These are phyloP conservation scores for Candida caryicola DNA, from an alignment of 805 yeast species.

Conservation along the genomic window DNA sequence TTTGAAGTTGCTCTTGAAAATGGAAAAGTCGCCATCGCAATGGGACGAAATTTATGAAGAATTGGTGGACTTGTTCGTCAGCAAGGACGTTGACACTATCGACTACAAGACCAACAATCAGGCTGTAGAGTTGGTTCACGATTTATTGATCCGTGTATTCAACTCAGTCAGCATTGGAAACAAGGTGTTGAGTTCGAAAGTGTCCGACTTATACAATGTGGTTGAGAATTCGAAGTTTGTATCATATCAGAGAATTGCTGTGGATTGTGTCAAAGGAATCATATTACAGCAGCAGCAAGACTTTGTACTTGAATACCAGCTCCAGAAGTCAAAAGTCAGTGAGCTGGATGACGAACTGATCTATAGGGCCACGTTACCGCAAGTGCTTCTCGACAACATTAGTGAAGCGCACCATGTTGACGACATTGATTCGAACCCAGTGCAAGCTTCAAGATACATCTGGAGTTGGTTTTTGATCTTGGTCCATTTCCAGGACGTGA, in stretches of 20 bases:
- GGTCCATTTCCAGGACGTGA: conserved; percentile 58
- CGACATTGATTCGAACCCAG: conserved; percentile 19
- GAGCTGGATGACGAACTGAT: conserved; percentile 22
- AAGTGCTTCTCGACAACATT: conserved; percentile 6
- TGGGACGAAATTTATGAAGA: conserved; percentile 38
- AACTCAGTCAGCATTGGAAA: conserved; percentile 22
- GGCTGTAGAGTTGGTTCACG: conserved; percentile 32
- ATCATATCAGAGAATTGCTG: conserved; percentile 43
- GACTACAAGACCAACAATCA: conserved; percentile 29
- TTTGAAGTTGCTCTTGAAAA: conserved; percentile 36
- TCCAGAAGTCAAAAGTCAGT: conserved; percentile 39
- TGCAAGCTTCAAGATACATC: conserved; percentile 37
- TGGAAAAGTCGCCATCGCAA: conserved; percentile 33
- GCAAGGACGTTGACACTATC: conserved; percentile 15
- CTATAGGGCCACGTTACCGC: conserved; percentile 38
- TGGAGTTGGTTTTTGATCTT: conserved; percentile 71
- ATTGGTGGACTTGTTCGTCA: conserved; percentile 42
- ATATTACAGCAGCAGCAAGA: conserved; percentile 54
- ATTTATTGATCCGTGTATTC: conserved; percentile 31
- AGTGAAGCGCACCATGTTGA: background rate
- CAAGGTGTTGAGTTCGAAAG: conserved; percentile 27
- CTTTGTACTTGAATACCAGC: conserved; percentile 58
- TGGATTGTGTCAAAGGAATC: conserved; percentile 35
- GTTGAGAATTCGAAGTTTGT: conserved; percentile 17
- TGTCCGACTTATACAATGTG: conserved; percentile 34